A percentile compares a stretch with the other conserved stretches of the same genome.
These are phyloP conservation scores for Penicillium sp. DNA, from an alignment of 2,329 filamentous ascomycete genomes.

Conservation along the genomic window DNA sequence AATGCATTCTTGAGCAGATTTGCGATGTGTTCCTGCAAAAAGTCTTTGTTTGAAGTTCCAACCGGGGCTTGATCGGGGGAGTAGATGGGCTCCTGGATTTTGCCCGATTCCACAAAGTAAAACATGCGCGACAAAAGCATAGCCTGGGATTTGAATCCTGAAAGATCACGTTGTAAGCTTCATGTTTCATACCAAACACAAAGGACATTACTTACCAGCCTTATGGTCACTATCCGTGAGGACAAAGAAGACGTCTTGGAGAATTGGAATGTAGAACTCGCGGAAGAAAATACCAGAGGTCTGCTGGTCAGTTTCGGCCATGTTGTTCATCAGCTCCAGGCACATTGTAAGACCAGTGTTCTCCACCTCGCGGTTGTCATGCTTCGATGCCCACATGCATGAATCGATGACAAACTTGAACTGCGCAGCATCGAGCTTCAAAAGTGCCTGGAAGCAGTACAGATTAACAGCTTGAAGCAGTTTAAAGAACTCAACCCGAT, in stretches of 20 bases:
- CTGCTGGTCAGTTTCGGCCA: slow-evolving; percentile 81
- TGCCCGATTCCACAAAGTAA: slow-evolving; percentile 84
- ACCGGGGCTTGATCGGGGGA: slow-evolving; percentile 73
- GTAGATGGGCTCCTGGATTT: slow-evolving; percentile 92
- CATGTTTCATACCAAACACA: not conserved
- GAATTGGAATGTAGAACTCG: slow-evolving; percentile 90
- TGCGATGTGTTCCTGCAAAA: slow-evolving; percentile 82
- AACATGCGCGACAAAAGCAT: slow-evolving; percentile 93
- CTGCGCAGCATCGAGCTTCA: slow-evolving; percentile 91
- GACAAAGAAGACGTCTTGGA: slow-evolving; percentile 98
- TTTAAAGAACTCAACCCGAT: slow-evolving; percentile 99
- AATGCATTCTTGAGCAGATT: slow-evolving; percentile 85
- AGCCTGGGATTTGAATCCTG: slow-evolving; percentile 92
- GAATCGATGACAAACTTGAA: slow-evolving; percentile 99
- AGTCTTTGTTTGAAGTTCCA: slow-evolving; percentile 87
- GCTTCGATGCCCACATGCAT: slow-evolving; percentile 99
- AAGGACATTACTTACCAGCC: slow-evolving; percentile 55
- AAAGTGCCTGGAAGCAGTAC: slow-evolving; percentile 90
- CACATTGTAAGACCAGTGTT: slow-evolving; percentile 97
- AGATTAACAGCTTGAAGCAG: slow-evolving; percentile 92
- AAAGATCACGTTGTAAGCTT: not conserved
- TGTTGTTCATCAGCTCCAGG: slow-evolving; percentile 94
- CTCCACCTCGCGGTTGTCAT: slow-evolving; percentile 97
- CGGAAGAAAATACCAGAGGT: slow-evolving; percentile 97
- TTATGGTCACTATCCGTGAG: slow-evolving; percentile 98